Conservation (phyloP, 768 basidiomycete species). For the Russula sp. region DNA sequence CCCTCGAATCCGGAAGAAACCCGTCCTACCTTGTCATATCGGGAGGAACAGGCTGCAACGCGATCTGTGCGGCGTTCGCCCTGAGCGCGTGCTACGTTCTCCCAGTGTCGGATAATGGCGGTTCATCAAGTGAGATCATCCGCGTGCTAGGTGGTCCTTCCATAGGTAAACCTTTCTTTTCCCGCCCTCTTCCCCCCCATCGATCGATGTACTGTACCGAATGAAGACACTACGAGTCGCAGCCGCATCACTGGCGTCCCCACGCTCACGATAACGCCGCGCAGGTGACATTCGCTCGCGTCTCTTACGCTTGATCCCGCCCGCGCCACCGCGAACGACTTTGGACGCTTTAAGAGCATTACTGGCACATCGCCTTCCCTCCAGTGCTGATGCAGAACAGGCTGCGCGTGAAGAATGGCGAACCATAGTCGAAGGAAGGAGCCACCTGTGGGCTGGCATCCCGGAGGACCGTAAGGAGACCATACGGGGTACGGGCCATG, state of each 20-base stretch:
- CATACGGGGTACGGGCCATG: conserved; percentile 62
- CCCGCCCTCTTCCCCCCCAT: conserved; percentile 4
- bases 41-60: conserved; percentile 93
- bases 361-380: conserved; percentile 76
- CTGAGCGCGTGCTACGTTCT: conserved; percentile 75
- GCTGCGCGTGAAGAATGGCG: conserved; percentile 89
- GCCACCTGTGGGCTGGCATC: conserved; percentile 77
- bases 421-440: conserved; percentile 85
- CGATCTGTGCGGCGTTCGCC: conserved; percentile 82
- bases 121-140: conserved; percentile 92
- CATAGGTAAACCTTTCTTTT: conserved; percentile 50
- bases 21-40: conserved; percentile 74
- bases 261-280: neutral
- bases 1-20: conserved; percentile 10
- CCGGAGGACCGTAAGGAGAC: conserved; percentile 88
- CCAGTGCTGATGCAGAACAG: conserved; percentile 54
- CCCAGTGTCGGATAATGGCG: conserved; percentile 94
- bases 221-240: neutral
- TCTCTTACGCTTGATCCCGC: conserved; percentile 82
- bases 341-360: conserved; percentile 72
- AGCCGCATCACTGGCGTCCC: neutral
- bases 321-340: conserved; percentile 54
- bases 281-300: conserved; percentile 86
- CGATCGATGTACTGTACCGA: neutral
- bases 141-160: conserved; percentile 86